Evolutionary conservation across 768 basidiomycete genomes (phyloP).

Genomic region (Lactifluus volemus): DNA sequence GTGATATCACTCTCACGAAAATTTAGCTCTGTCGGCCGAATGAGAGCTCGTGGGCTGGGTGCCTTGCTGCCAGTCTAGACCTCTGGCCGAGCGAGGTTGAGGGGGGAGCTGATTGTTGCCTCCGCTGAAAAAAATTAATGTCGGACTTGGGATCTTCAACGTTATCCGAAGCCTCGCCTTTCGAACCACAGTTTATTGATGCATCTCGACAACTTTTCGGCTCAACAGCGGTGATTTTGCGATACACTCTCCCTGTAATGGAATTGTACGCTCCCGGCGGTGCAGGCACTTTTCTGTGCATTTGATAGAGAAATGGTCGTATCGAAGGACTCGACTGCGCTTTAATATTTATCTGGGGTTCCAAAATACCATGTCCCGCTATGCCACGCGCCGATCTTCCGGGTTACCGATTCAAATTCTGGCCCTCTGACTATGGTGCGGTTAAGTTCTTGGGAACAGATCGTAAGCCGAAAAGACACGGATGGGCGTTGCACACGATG

Average conservation of each 20-base stretch:
- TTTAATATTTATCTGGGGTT: no score
- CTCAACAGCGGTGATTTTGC: not conserved
- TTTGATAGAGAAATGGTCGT: not conserved
- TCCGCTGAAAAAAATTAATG: not conserved
- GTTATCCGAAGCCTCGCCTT: not conserved
- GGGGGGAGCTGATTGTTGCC: not conserved
- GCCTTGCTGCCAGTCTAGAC: not conserved
- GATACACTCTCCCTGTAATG: not conserved
- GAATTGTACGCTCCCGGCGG: not conserved
- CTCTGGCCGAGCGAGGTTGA: not conserved
- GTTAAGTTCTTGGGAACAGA: not conserved
- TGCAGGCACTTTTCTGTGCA: not conserved
- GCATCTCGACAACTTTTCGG: not conserved
- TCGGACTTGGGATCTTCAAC: conserved; percentile 1
- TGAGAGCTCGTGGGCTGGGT: not conserved
- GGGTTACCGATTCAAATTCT: not conserved
- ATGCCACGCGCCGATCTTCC: not conserved
- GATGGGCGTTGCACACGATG: no score
- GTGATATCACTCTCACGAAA: not conserved
- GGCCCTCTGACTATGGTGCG: not conserved
- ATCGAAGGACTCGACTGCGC: not conserved
- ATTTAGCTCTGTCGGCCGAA: not conserved
- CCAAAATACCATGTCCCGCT: not conserved
- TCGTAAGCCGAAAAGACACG: conserved; percentile 11
- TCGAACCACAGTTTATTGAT: not conserved